Conservation (phyloP, 805 yeast species). For the Yamadazyma scolyti region DNA sequence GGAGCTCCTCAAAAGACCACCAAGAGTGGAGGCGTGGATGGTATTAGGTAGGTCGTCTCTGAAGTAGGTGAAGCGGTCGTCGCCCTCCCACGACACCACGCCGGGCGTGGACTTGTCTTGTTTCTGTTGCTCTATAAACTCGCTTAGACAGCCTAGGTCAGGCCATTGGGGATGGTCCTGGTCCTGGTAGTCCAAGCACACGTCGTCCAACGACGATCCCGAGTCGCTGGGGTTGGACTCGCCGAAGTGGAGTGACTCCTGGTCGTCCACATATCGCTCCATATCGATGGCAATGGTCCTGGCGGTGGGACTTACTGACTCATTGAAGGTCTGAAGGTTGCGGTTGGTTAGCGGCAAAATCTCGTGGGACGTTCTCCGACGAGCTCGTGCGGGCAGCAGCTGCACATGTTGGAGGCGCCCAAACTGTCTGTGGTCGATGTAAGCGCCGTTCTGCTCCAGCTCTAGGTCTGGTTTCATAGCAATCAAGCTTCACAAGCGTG, state of each 20-base stretch:
- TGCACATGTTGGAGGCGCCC: conserved; percentile 25
- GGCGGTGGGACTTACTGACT: conserved; percentile 2
- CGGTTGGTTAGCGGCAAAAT: conserved; percentile 36
- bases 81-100: conserved; percentile 11
- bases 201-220: conserved; percentile 78
- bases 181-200: conserved; percentile 70
- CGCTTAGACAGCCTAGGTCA: conserved; percentile 69
- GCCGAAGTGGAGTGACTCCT: conserved; percentile 36
- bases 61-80: conserved; percentile 85
- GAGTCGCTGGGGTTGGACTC: conserved; percentile 65
- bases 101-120: conserved; percentile 16
- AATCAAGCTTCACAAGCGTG: too few species aligned
- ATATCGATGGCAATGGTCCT: not conserved
- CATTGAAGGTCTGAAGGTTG: conserved; percentile 27
- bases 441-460: conserved; percentile 18
- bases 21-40: conserved; percentile 81
- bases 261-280: conserved; percentile 4
- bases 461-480: too few species aligned
- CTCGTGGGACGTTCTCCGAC: conserved; percentile 18
- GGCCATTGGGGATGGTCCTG: conserved; percentile 61
- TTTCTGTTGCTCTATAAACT: conserved; percentile 72
- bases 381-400: conserved; percentile 25
- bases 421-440: conserved; percentile 27
- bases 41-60: conserved; percentile 88
- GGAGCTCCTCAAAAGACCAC: conserved; percentile 56